Percentiles rank a stretch among this genome's conserved stretches.
Evolutionary conservation across 106 monocot species (phyloP).

Genomic region (Triglochin maritima): DNA sequence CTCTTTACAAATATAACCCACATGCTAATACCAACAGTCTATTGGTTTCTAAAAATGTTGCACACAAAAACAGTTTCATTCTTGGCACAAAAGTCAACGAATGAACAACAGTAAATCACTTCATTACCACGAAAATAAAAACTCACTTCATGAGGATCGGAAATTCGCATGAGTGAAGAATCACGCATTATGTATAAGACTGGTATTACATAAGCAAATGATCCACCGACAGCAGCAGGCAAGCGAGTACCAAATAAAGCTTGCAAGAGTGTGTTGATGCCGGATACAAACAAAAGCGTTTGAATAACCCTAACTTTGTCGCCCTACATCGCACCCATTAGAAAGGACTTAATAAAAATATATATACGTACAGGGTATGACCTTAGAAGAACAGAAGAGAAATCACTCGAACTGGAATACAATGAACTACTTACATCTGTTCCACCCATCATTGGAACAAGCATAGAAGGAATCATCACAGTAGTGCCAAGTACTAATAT

Average conservation of each 20-base stretch:
- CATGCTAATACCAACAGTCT: background rate
- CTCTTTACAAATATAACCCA: background rate
- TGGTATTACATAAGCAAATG: slow-evolving; percentile 80
- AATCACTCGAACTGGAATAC: background rate
- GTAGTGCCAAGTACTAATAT: slow-evolving; percentile 73
- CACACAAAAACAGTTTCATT: too few species aligned
- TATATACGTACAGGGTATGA: too few species aligned
- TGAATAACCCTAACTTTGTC: slow-evolving; percentile 80
- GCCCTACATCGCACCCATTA: slow-evolving; percentile 18
- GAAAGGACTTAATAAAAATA: background rate
- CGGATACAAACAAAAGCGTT: slow-evolving; percentile 70
- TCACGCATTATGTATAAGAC: slow-evolving; percentile 72
- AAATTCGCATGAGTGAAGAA: slow-evolving; percentile 40
- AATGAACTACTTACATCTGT: slow-evolving; percentile 41
- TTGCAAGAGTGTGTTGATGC: slow-evolving; percentile 83
- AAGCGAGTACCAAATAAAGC: slow-evolving; percentile 83
- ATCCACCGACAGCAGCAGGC: slow-evolving; percentile 74
- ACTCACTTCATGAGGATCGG: slow-evolving; percentile 62
- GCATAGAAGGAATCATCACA: slow-evolving; percentile 72
- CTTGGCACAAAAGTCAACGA: too few species aligned
- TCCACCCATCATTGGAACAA: slow-evolving; percentile 91
- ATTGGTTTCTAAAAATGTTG: too few species aligned
- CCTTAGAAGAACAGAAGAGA: background rate
- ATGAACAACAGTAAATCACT: too few species aligned
- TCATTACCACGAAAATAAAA: background rate